Base-by-base conservation (phyloP, 2,329 filamentous ascomycete species). In the Phialophora macrospora region DNA sequence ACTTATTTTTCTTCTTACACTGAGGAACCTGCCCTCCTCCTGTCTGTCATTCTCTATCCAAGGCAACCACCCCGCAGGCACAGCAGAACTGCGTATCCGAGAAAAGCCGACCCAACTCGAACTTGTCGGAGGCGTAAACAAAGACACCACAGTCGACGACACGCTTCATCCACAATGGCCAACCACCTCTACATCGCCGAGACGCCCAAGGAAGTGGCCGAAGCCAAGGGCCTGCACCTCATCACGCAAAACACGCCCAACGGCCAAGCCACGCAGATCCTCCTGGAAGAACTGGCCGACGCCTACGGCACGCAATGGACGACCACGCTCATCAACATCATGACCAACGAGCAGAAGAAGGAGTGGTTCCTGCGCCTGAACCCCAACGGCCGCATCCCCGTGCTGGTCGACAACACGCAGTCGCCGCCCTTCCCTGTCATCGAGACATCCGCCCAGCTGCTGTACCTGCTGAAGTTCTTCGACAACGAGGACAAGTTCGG, bases 331-430 rank as follows among this genome's bases (percentile, higher is more conserved):
- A 82, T 83, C 70, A 76, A 84, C 72, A 82, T 84, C 70, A 75
- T 73, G 57, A 84, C 81, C 65, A 84, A 84, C 69, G 82, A 81
- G 68, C 83, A 85, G 71, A 85, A 85, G 77, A 82, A 84, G 63
- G 83, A 85, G 55, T 85, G 71, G 71, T 72, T 72, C 63, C 67
- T 72, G 26, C 63, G 71, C n/a, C 63, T 68, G 46, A 62, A 70
- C 71, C 41, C 74, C 72, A 70, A 64, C 46, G 76, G 77, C 26
- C 78, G 81, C 55, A 85, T 84, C 66, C 83, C 82, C 1, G 74
- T 82, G 38, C 70, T 84, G n/a, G 70, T 84, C 60, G 83, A 85
- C 74, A 83, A 84, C 72, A 80, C 75, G 26, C 75, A 80, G 67
- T 75, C 70, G 7, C 80, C 81, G 11, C 83, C 82, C 1, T 84